Conservation (phyloP, 148 eudicot genomes). For the Diospyros lotus region DNA sequence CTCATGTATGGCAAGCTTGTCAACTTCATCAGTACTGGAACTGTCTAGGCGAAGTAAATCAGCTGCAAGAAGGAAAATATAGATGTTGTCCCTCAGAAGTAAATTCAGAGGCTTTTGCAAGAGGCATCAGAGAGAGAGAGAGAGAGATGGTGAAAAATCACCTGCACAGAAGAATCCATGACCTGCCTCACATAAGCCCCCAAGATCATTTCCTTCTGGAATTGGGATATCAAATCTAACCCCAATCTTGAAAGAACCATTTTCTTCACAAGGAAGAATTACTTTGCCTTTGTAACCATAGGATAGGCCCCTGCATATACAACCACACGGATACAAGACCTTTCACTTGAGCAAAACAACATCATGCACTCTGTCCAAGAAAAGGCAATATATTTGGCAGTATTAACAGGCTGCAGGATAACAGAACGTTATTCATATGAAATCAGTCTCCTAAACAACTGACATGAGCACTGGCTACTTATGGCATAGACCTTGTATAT, state of each 20-base stretch:
- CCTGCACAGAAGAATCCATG: slow-evolving; percentile 83
- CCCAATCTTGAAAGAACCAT: slow-evolving; percentile 64
- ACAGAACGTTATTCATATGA: no score
- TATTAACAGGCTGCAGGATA: no score
- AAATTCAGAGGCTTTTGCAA: not conserved
- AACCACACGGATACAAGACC: no score
- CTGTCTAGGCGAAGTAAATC: slow-evolving; percentile 66
- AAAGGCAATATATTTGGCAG: no score
- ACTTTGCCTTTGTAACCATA: slow-evolving; percentile 72
- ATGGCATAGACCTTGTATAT: no score
- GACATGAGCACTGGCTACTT: no score
- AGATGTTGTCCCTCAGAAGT: not conserved
- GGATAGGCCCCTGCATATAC: slow-evolving; percentile 52
- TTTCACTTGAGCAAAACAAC: no score
- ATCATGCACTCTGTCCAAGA: no score
- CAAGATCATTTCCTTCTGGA: slow-evolving; percentile 67
- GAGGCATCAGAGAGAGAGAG: no score
- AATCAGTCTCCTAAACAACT: no score
- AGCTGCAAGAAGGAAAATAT: slow-evolving; percentile 39
- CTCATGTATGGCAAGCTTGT: slow-evolving; percentile 74
- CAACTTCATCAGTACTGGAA: slow-evolving; percentile 56
- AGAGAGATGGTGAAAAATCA: slow-evolving; percentile 17
- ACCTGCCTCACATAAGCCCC: slow-evolving; percentile 51
- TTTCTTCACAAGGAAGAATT: slow-evolving; percentile 56
- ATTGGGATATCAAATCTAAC: slow-evolving; percentile 73